Percentiles rank a stretch among this genome's conserved stretches.
Conservation (phyloP, 306 rosid species). For the Inga oerstediana region DNA sequence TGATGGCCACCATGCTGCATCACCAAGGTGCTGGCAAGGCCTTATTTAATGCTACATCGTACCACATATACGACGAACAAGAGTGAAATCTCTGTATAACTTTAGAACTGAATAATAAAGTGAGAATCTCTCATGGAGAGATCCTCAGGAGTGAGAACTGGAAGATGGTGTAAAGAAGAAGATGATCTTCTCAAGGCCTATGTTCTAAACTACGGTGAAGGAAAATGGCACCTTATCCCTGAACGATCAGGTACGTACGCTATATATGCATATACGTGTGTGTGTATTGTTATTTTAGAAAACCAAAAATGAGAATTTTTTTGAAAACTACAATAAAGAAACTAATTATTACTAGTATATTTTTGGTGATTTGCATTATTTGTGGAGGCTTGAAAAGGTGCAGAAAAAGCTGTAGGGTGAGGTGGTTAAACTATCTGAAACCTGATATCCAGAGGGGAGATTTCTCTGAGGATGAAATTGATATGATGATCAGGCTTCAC, state of each 20-base stretch:
- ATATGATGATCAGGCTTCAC: constrained; percentile 33
- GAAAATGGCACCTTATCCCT: constrained; percentile 40
- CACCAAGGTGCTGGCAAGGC: too few species aligned
- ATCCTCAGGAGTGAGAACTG: constrained; percentile 27
- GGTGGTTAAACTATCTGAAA: constrained; percentile 45
- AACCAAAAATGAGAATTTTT: too few species aligned
- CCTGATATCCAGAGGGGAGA: constrained; percentile 36
- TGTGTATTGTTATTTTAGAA: too few species aligned
- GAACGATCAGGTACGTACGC: constrained; percentile 20
- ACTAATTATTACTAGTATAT: not conserved
- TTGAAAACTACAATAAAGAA: not conserved
- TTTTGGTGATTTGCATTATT: not conserved
- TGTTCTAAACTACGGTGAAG: constrained; percentile 28
- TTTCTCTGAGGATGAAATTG: constrained; percentile 38
- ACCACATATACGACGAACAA: not conserved
- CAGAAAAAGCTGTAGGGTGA: constrained; percentile 41
- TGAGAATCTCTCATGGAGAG: not conserved
- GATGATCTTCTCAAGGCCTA: constrained; percentile 25
- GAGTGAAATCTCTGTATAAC: not conserved
- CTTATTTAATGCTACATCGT: not conserved
- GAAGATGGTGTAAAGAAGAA: constrained; percentile 33
- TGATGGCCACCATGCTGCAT: too few species aligned
- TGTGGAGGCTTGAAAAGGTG: constrained; percentile 32
- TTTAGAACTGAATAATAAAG: not conserved
- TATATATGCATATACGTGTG: too few species aligned